Base-by-base conservation (phyloP, 768 basidiomycete genomes). In the Gloeopeniophorella convolvens region DNA sequence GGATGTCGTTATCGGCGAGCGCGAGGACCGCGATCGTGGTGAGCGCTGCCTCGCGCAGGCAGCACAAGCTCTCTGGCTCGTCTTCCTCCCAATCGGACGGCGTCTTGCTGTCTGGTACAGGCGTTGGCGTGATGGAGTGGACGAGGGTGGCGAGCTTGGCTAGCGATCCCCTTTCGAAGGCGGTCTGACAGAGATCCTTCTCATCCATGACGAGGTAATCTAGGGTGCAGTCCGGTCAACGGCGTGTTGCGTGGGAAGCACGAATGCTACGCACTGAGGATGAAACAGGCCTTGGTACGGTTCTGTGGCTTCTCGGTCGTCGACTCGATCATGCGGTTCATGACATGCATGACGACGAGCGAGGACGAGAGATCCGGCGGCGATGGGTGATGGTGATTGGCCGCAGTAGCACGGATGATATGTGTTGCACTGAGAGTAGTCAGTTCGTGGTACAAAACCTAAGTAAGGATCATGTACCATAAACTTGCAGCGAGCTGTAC, bases 191-290 rank as follows among this genome's bases (percentile, higher is more conserved):
- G 0, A 92, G 69, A 1, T 74, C 69, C 0, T 73, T 69, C 59
- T 91, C 79, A 56, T 94, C 92, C 15, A 73, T 69, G 2, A 89
- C 80, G 1, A 95, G 74, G 61, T 80, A 62, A 64, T 83, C 85
- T 80, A 48, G 13, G 28, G 3, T 24, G n/a, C 13, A 23, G 9
- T 31, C 42, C 28, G 43, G 31, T 50, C 26, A 30, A 26, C 28
- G 13, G 5, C 3, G 15, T 27, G 27, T 43, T 43, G 34, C 37
- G 31, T 31, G n/a, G 24, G n/a, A 42, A 35, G 32, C 8, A 26
- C 36, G 27, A 33, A 10, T 11, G 5, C 16, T 13, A 73, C 82
- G 12, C 51, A 91, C 88, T 81, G 0, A 95, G 66, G 13, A 84
- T 76, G 60, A 85, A 87, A 62, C 89, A 90, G 0, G 87, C 83